Evolutionary conservation across 305 asterid genomes (phyloP).

Genomic region (Stenogyne calaminthoides): DNA sequence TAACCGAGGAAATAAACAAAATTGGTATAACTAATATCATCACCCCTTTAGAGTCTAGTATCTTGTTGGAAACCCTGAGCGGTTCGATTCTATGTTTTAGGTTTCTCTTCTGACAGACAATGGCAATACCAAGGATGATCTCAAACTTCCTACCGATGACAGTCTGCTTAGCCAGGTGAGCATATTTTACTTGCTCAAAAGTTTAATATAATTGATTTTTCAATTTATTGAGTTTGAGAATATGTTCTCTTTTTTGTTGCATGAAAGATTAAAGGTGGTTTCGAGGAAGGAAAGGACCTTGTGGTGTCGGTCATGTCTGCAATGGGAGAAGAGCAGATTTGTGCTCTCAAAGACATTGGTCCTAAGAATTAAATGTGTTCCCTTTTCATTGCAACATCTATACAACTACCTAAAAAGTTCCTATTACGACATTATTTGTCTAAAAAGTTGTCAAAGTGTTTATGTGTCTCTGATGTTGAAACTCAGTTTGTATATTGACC

Average conservation of each 20-base stretch:
- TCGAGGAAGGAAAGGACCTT: slow-evolving; percentile 60
- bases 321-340: slow-evolving; percentile 64
- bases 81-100: slow-evolving; percentile 27
- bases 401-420: background rate
- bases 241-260: background rate
- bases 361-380: slow-evolving; percentile 34
- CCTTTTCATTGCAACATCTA: background rate
- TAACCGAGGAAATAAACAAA: background rate
- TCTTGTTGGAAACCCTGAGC: slow-evolving; percentile 16
- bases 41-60: background rate
- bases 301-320: slow-evolving; percentile 57
- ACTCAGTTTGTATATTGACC: slow-evolving; percentile 4
- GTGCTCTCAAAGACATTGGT: slow-evolving; percentile 52
- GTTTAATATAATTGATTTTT: background rate
- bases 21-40: background rate
- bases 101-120: slow-evolving; percentile 69
- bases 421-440: slow-evolving; percentile 11
- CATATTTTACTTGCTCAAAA: background rate
- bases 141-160: slow-evolving; percentile 67
- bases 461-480: slow-evolving; percentile 11
- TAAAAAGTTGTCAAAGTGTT: background rate
- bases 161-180: slow-evolving; percentile 55
- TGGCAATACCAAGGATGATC: slow-evolving; percentile 63
- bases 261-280: slow-evolving; percentile 52
- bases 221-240: background rate